phyloP scores from a whole-genome alignment of 192 early-diverging fungal species.

The Coemansia sp. region DNA sequence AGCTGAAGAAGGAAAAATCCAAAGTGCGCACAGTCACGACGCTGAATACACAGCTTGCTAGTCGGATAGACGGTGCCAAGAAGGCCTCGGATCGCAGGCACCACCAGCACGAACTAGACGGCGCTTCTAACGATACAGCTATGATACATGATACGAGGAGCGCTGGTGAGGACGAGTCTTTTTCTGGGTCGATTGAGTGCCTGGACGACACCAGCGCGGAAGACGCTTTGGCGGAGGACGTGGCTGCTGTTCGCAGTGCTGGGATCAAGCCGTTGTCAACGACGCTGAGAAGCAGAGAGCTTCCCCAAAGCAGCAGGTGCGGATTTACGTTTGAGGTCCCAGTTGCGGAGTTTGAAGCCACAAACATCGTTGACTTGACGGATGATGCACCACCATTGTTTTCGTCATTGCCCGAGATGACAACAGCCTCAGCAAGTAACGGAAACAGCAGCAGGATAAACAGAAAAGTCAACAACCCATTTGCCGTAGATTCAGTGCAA shows the following conservation, averaged over 20 bases:
- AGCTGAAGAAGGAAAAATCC: slow-evolving; percentile 37
- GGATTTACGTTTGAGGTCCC: slow-evolving; percentile 8
- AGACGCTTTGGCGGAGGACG: slow-evolving; percentile 22
- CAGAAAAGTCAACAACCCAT: background rate
- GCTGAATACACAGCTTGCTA: slow-evolving; percentile 22
- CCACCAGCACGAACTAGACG: background rate
- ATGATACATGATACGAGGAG: background rate
- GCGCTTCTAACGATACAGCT: background rate
- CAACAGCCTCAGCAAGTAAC: background rate
- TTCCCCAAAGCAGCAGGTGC: slow-evolving; percentile 10
- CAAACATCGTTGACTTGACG: slow-evolving; percentile 1
- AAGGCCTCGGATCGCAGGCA: background rate
- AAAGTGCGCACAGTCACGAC: slow-evolving; percentile 14
- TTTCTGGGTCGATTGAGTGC: background rate
- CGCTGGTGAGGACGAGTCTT: background rate
- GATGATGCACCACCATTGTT: background rate
- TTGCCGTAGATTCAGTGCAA: background rate
- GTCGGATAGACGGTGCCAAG: slow-evolving; percentile 13
- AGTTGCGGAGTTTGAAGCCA: background rate
- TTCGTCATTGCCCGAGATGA: background rate
- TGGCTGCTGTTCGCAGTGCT: slow-evolving; percentile 12
- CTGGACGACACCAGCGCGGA: slow-evolving; percentile 5
- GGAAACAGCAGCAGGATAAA: background rate
- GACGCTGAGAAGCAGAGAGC: background rate
- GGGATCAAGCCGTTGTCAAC: slow-evolving; percentile 1